These are phyloP conservation scores for Clarireedia paspali DNA, from an alignment of 2,329 filamentous ascomycete species.

Conservation along the genomic window DNA sequence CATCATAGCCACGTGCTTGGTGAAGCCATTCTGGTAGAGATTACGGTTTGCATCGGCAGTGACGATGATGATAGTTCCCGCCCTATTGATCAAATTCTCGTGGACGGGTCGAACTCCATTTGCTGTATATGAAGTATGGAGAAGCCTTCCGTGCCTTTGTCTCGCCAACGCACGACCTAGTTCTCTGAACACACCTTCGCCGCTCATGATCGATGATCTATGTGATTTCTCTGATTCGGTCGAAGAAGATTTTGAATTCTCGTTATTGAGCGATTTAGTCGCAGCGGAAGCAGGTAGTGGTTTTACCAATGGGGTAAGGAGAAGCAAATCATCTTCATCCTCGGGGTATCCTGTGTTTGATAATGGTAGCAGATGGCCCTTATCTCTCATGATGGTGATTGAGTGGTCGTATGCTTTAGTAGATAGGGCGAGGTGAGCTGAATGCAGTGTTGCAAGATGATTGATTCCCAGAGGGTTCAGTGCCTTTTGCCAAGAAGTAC, in stretches of 20 bases:
- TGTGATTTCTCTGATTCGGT: constrained; percentile 44
- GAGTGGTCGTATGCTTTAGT: constrained; percentile 84
- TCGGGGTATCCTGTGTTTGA: constrained; percentile 73
- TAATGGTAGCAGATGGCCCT: constrained; percentile 75
- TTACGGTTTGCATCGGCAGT: constrained; percentile 94
- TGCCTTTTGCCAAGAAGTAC: constrained; percentile 85
- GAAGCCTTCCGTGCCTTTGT: constrained; percentile 73
- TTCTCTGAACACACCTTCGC: constrained; percentile 86
- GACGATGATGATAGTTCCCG: constrained; percentile 80
- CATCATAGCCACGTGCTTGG: constrained; percentile 94
- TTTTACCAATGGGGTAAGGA: constrained; percentile 84
- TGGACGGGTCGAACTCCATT: constrained; percentile 89
- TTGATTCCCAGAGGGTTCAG: constrained; percentile 77
- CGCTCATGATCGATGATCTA: constrained; percentile 68
- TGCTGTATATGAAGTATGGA: constrained; percentile 92
- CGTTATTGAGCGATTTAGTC: constrained; percentile 57
- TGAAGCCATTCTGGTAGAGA: constrained; percentile 87
- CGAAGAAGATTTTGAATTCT: constrained; percentile 38
- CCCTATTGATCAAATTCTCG: constrained; percentile 83
- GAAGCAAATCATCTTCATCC: constrained; percentile 86
- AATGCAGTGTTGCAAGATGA: constrained; percentile 72
- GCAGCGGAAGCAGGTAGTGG: constrained; percentile 84
- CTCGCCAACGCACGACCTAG: constrained; percentile 81
- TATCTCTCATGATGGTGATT: constrained; percentile 87
- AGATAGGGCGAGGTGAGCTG: constrained; percentile 72